Evolutionary conservation across 305 asterid genomes (phyloP).

Genomic region (Fraxinus floribunda): DNA sequence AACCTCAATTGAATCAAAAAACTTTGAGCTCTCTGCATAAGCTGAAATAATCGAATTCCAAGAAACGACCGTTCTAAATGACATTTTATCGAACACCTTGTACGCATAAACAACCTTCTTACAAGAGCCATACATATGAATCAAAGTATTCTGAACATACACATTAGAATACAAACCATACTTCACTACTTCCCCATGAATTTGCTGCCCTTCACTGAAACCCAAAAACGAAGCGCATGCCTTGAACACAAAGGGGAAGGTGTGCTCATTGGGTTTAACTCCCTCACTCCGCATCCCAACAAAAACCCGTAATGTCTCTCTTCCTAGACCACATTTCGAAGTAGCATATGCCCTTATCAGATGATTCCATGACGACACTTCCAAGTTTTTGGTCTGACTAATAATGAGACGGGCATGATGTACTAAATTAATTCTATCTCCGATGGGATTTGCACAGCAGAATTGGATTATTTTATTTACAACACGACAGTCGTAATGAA

Average conservation of each 20-base stretch:
- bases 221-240: conserved; percentile 54
- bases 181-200: conserved; percentile 62
- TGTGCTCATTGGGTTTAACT: conserved; percentile 49
- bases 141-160: conserved; percentile 63
- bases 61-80: conserved; percentile 47
- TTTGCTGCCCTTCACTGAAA: conserved; percentile 52
- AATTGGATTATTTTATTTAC: conserved; percentile 16
- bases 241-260: conserved; percentile 65
- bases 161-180: conserved; percentile 47
- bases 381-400: conserved; percentile 24
- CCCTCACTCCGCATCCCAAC: conserved; percentile 54
- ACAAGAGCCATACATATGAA: conserved; percentile 61
- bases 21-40: conserved; percentile 45
- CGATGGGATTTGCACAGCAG: background rate
- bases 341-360: conserved; percentile 53
- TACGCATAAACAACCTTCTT: conserved; percentile 45
- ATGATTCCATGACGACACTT: conserved; percentile 52
- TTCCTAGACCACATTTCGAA: conserved; percentile 25
- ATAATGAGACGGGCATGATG: conserved; percentile 29
- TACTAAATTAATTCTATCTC: conserved; percentile 8
- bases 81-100: conserved; percentile 66
- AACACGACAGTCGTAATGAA: conserved; percentile 25
- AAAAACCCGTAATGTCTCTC: conserved; percentile 45
- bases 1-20: conserved; percentile 39
- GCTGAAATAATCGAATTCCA: conserved; percentile 75